Evolutionary conservation across 805 yeast genomes (phyloP), one percentile per base, ranked within the genome.

Genomic region (Candida vartiovaarae): DNA sequence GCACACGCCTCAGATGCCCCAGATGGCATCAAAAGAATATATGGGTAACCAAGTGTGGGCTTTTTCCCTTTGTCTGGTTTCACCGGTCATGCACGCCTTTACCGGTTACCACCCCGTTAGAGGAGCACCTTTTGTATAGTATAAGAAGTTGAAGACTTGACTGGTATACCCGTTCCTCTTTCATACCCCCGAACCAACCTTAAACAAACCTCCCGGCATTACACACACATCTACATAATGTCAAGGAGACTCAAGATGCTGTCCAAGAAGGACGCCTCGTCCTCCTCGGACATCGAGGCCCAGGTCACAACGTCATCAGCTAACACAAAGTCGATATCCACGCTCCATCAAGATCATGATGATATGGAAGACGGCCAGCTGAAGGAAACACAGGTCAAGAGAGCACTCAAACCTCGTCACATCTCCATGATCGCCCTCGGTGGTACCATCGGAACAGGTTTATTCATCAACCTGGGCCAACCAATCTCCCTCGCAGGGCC

Each of bases 381-480:
- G 10, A 56, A 54, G 31, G 66, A 66, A 20, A 63, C 70, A 4
- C 71, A 75, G 51, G 80, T 78, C 46, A 74, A 75, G 52, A 69
- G 89, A 59, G 74, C 70, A 41, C 66, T 83, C 49, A 80, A 81
- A 57, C 75, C 82, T 24, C 70, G 91, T 54, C 88, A 82, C 55
- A 74, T 83, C 36, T 72, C 84, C 28, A 82, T 83, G 88, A 78
- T 83, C 55, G 87, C 89, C 40, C 68, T 83, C 31, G 91, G 90
- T 49, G 90, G 89, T 51, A 80, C 89, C 32, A 81, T 84, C 47
- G 90, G 90, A 55, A 82, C 89, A 2, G 90, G 90, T 60, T 67
- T 83, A 35, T 80, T 83, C 65, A 76, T 84, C 38, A 79, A 84
- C 56, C 72, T 83, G 34, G 70, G 80, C 2, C 55, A 71, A 3